Base-by-base conservation (phyloP, 2,329 filamentous ascomycete species). In the Lachnellula occidentalis region DNA sequence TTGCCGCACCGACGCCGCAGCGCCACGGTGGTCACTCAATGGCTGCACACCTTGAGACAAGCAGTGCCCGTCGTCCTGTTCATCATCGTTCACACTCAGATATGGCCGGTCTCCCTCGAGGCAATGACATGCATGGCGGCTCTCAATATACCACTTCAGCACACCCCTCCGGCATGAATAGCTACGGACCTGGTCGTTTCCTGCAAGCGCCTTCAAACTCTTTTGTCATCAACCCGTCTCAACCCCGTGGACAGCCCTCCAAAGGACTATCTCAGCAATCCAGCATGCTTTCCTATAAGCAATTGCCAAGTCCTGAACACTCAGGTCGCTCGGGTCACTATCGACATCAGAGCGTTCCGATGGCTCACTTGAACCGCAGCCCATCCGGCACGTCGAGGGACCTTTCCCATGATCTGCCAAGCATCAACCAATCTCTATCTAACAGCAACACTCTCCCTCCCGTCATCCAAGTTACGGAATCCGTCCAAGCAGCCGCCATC, bases 371-470 rank as follows among this genome's bases (percentile, higher is more conserved):
- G 41, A 70, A 50, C 74, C 43, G n/a, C 24, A 54, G 14, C 36
- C 34, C 45, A 27, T 21, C 17, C 47, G 19, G 43, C 46, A 45
- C n/a, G 39, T 37, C 15, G 17, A 51, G n/a, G 17, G 22, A 72
- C 49, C 71, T 73, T 14, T n/a, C n/a, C 21, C 21, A 77, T 61
- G 15, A 73, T 64, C 58, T 74, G 69, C 31, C 50, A n/a, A 52
- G 43, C 21, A 12, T 46, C 15, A 14, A 21, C 15, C 42, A 46
- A 34, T 19, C 36, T 8, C 36, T 39, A 11, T 39, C 21, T n/a
- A 37, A 45, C 37, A 11, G 34, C 9, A 41, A 50, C 11, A 54
- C 46, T 21, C 51, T 54, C 19, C 51, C 51, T 49, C 51, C 51
- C 15, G 51, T 54, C 14, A 19, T n/a, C 12, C 45, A 54, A 17